Evolutionary conservation across 805 yeast species (phyloP), one percentile per base, ranked within the genome.

Genomic region (Trichomonascus vanleenenianus): DNA sequence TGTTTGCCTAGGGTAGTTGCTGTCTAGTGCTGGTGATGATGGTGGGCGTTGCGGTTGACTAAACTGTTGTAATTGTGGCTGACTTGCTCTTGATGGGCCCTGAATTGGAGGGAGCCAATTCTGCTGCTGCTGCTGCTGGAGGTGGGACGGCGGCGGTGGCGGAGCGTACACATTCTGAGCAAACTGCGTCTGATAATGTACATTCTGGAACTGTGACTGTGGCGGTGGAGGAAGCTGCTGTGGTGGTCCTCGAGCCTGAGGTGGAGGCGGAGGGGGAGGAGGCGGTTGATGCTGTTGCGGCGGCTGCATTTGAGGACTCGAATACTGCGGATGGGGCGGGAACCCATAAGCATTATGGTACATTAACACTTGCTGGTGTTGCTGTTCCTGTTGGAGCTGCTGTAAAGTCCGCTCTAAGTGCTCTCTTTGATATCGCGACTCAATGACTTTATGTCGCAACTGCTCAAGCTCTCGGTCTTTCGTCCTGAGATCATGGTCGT

Each of bases 391-490:
- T 22, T 39, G 45, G 33, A 33, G 25, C 25, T 44, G 45, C 22
- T 30, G 40, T 7, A 40, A 49, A 8, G 43, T 48, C 20, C 44
- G 49, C 39, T 20, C 41, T 11, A 40, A 42, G 22, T 52, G 39
- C 34, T 51, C 48, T 18, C 46, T 46, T 22, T 48, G 48, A n/a
- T 22, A 20, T 16, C 50, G 42, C 30, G 46, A 39, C 8, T 50
- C 59, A 19, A 54, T 60, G 16, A 70, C 51, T n/a, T 65, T 55
- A 30, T 60, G 58, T 34, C 65, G 61, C 44, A 76, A 54, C 38
- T 61, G 57, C 31, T 62, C 68, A 30, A 76, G 71, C 52, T 73
- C 76, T 34, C 58, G 62, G 52, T 74, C 73, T 51, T 71, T 70
- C 36, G 64, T 70, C 9, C 64, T 64, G 16, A 73, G 62, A 44